Base-by-base conservation (phyloP, 106 monocot genomes). In the Platanthera guangdongensis region DNA sequence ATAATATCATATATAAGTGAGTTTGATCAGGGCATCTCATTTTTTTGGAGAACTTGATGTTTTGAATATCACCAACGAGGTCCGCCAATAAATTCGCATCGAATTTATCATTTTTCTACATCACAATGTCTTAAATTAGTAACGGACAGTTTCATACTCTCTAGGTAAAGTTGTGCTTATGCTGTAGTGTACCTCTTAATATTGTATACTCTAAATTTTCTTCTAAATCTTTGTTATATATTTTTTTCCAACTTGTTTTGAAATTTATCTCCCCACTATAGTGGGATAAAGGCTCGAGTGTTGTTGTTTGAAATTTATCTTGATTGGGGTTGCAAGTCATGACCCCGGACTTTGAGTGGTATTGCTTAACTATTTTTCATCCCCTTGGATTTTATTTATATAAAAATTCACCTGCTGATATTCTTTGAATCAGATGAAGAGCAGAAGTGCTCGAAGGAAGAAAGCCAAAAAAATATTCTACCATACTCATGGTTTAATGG, bases 401-500 rank as follows among this genome's bases (percentile, higher is more conserved):
- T 51, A 0, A 51, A 19, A 5, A 72, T 51, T 9, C 1, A 51
- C 51, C 49, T 72, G 49, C 72, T 45, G 16, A 51, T 10, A 21
- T 21, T 50, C 9, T 21, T 49, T 50, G 10, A 7, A 14, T 72
- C 21, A 72, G 72, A 3, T 50, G 8, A 1, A 8, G 9, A 14
- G 14, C 46, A 72, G 51, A 72, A 72, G 51, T 50, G 72, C 72
- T 72, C 49, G 72, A 6, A 50, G 50, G 19, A 72, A 72, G 72
- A 50, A 49, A 51, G 50, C 49, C 51, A 72, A 72, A 72, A 72
- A 21, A 72, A 2, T 72, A 51, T 72, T 50, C 50, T 3, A 21
- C 8, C 72, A 8, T 9, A 50, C 8, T 21, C 48, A 50, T 71
- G 71, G 71, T n/a, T 71, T 47, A 47, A 72, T 51, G 18, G 50